Percentiles rank a stretch among this genome's conserved stretches.
Evolutionary conservation across 768 basidiomycete species (phyloP).

Genomic region (Candolleomyces eurysporus): DNA sequence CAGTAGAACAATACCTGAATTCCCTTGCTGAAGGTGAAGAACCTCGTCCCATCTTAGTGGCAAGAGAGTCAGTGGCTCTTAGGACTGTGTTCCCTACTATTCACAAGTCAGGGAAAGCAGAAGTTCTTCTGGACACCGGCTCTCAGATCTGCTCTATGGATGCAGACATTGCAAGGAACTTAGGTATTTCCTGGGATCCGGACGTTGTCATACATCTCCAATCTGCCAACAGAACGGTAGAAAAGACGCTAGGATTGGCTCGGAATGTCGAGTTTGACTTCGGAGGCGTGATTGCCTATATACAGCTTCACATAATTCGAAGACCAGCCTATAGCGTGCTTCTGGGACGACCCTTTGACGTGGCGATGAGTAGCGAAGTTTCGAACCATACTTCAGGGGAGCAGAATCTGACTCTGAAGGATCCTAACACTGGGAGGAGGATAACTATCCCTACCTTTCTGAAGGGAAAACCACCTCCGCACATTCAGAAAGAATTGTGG

Average conservation of each 20-base stretch:
- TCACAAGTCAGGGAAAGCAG: conserved; percentile 13
- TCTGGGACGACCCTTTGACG: conserved; percentile 29
- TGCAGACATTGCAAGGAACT: conserved; percentile 9
- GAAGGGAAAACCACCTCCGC: background rate
- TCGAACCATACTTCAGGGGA: conserved; percentile 16
- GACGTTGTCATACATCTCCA: conserved; percentile 22
- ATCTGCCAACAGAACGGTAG: conserved; percentile 20
- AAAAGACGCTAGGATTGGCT: conserved; percentile 23
- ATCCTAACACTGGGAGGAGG: conserved; percentile 20
- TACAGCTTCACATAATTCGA: conserved; percentile 28
- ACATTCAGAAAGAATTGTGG: background rate
- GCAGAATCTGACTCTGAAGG: conserved; percentile 20
- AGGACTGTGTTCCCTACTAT: conserved; percentile 11
- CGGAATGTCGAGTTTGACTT: conserved; percentile 23
- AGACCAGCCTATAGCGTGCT: conserved; percentile 24
- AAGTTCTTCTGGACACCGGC: conserved; percentile 22
- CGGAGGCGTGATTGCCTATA: conserved; percentile 17
- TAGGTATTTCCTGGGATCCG: conserved; percentile 19
- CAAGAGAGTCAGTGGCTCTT: conserved; percentile 7
- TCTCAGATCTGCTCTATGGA: conserved; percentile 27
- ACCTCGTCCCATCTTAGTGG: background rate
- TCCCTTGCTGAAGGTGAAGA: background rate
- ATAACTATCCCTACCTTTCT: conserved; percentile 10
- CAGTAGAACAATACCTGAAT: conserved; percentile 4
- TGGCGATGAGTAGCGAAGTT: conserved; percentile 17